These are phyloP conservation scores for Ophiostoma piceae DNA, from an alignment of 2,329 filamentous ascomycete genomes.

Conservation along the genomic window DNA sequence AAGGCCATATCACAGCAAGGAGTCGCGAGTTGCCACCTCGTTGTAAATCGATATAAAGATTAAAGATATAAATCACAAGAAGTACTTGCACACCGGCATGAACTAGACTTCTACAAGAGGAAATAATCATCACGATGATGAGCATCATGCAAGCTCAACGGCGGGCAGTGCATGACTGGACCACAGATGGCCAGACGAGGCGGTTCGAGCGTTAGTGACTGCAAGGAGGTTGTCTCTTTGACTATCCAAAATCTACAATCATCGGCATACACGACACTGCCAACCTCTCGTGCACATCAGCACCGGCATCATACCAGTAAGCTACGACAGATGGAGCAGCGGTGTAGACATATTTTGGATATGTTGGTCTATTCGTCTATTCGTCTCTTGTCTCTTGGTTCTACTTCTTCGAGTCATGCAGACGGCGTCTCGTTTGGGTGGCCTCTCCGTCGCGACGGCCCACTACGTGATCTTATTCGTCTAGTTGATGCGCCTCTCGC, in stretches of 20 bases:
- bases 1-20: neutral
- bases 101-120: neutral
- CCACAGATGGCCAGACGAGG: neutral
- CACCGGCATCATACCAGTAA: neutral
- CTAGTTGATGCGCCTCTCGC: neutral
- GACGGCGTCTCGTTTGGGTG: neutral
- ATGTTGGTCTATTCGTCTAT: neutral
- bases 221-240: neutral
- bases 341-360: neutral
- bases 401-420: neutral
- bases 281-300: neutral
- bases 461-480: neutral
- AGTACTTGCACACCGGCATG: neutral
- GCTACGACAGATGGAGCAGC: neutral
- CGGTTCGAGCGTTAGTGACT: neutral
- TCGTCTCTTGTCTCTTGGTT: neutral
- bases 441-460: neutral
- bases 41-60: no score
- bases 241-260: neutral
- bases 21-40: neutral
- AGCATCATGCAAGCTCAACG: constrained; percentile 7
- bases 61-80: no score
- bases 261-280: neutral
- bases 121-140: neutral
- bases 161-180: neutral